Conservation (phyloP, 2,329 filamentous ascomycete genomes). For the Colletotrichum siamense region DNA sequence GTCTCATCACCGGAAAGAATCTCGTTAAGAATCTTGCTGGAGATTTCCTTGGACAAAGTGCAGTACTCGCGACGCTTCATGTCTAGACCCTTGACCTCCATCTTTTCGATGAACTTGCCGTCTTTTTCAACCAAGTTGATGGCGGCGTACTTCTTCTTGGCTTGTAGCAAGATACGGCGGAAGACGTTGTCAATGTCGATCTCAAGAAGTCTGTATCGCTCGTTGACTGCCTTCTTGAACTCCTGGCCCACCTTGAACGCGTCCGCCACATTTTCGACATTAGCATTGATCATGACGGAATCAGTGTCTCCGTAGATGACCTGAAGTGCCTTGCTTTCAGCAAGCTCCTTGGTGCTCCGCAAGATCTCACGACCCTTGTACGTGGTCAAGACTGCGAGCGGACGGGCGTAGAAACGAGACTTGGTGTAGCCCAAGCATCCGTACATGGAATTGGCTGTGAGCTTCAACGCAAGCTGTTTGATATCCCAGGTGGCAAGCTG, state of each 20-base stretch:
- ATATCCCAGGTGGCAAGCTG: conserved; percentile 96
- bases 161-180: conserved; percentile 88
- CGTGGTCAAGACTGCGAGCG: conserved; percentile 93
- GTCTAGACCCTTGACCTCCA: conserved; percentile 97
- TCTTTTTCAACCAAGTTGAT: conserved; percentile 91
- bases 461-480: conserved; percentile 93
- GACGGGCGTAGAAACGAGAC: conserved; percentile 95
- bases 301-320: conserved; percentile 99
- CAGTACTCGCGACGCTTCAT: conserved; percentile 99
- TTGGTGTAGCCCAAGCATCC: conserved; percentile 97
- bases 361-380: conserved; percentile 98
- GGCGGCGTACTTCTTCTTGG: conserved; percentile 99
- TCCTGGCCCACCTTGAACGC: conserved; percentile 91
- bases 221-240: conserved; percentile 95
- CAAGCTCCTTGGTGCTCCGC: conserved; percentile 92
- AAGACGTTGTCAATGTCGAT: conserved; percentile 99
- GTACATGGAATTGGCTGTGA: conserved; percentile 99
- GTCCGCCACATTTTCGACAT: conserved; percentile 90
- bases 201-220: conserved; percentile 88
- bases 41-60: conserved; percentile 92
- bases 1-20: conserved; percentile 93
- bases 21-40: conserved; percentile 87
- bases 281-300: conserved; percentile 99
- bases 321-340: conserved; percentile 87
- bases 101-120: conserved; percentile 89